These are phyloP conservation scores for Clausena lansium DNA, from an alignment of 345 rosid genomes.

Conservation along the genomic window DNA sequence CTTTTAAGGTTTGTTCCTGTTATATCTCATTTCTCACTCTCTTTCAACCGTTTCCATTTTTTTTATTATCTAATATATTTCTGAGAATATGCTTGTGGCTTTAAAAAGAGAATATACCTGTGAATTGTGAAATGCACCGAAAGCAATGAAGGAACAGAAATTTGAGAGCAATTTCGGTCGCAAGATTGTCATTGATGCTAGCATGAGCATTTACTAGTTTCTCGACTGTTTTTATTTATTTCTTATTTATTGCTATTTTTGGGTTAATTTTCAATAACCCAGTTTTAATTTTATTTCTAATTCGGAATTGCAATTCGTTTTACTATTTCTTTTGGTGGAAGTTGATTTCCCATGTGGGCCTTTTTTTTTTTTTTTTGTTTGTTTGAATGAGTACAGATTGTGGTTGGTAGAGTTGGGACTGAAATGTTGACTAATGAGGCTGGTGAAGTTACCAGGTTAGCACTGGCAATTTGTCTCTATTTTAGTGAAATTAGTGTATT, in stretches of 20 bases:
- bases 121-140: conserved; percentile 92
- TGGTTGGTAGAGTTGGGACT: conserved; percentile 88
- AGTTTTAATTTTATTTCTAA: not conserved
- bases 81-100: no score
- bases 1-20: no score
- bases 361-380: no score
- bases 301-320: not conserved
- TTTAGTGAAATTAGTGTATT: not conserved
- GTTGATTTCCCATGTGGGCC: not conserved
- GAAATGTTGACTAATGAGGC: conserved; percentile 95
- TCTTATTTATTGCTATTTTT: not conserved
- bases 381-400: conserved; percentile 55
- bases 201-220: conserved; percentile 99
- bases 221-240: conserved; percentile 44
- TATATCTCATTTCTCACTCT: no score
- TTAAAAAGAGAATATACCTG: no score
- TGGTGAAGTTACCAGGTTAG: conserved; percentile 92
- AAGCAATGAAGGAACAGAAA: conserved; percentile 87
- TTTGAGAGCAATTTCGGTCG: conserved; percentile 92
- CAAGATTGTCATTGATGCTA: conserved; percentile 89
- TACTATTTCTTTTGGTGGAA: not conserved
- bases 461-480: not conserved
- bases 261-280: not conserved
- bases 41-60: no score
- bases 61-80: no score